Conservation (phyloP, 169 alveolate genomes). For the Plasmodium fragile region DNA sequence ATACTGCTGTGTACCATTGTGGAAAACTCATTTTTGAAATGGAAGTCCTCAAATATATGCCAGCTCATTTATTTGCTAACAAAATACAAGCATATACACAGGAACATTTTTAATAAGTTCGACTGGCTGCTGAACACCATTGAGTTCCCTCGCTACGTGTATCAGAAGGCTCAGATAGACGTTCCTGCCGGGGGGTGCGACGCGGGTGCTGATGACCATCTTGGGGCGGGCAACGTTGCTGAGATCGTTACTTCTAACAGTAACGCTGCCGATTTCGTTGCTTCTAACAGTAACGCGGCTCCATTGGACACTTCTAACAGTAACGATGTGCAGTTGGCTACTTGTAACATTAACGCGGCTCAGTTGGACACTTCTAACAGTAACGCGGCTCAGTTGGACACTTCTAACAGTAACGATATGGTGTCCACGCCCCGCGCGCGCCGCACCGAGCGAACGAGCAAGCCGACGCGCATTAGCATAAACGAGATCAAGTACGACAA, state of each 20-base stretch:
- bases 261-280: neutral
- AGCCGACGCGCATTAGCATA: neutral
- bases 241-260: neutral
- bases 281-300: neutral
- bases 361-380: neutral
- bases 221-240: neutral
- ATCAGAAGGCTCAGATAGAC: constrained; percentile 17
- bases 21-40: constrained; percentile 11
- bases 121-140: constrained; percentile 14
- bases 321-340: too few relatives aligned
- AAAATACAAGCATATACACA: constrained; percentile 54
- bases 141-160: constrained; percentile 27
- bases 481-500: constrained; percentile 54
- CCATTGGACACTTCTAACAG: neutral
- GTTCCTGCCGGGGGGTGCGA: neutral
- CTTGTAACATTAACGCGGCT: too few relatives aligned
- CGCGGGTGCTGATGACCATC: neutral
- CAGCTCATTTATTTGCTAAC: constrained; percentile 38
- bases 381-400: neutral
- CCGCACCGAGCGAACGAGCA: neutral
- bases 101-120: constrained; percentile 34
- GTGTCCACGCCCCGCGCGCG: neutral
- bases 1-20: constrained; percentile 24
- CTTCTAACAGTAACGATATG: too few relatives aligned
- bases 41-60: constrained; percentile 62